Base-by-base conservation (phyloP, 2,329 filamentous ascomycete species). In the Nothomitra cinnamomea region DNA sequence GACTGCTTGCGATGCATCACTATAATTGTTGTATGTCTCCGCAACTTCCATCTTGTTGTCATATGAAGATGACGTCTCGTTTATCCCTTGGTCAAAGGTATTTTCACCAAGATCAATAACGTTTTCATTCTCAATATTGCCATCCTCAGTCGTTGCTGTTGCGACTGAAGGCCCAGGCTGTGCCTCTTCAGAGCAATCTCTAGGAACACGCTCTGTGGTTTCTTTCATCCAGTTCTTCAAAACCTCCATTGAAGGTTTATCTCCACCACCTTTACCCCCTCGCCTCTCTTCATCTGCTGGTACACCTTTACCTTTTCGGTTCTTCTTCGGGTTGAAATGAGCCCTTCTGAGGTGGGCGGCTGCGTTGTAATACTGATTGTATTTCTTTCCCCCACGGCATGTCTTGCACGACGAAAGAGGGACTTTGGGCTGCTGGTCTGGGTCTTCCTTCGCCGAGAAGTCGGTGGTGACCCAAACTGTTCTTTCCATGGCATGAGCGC, bases 281-380 rank as follows among this genome's bases (percentile, higher is more conserved):
- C 75, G 71, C 64, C 72, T 76, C 61, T 77, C 74, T 15, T 70
- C 69, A 21, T 67, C 66, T 12, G 10, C 25, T 5, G 25, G 6
- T 69, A 63, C 52, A 72, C 52, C 67, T 49, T 49, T 49, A 49
- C 8, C 24, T 49, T 49, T 49, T 6, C 45, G 45, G 10, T 32
- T 49, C 25, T 32, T 49, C 45, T 49, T 49, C 59, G 56, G 67
- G 65, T 17, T 60, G 73, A 95, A 96, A 65, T 96, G 90, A 0
- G 84, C 83, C 51, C 90, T 81, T 42, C 89, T 78, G 7, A 96
- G 75, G 64, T 96, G 90, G 0, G 88, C 90, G 0, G 88, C 88
- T 0, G 89, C 90, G 61, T 96, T 96, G 69, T 96, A 95, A 69
- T 95, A 92, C 15, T 85, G 86, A 2, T 85, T 85, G 61, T 96